phyloP scores from a whole-genome alignment of 2,329 filamentous ascomycete genomes.

The Botryotinia narcissicola region DNA sequence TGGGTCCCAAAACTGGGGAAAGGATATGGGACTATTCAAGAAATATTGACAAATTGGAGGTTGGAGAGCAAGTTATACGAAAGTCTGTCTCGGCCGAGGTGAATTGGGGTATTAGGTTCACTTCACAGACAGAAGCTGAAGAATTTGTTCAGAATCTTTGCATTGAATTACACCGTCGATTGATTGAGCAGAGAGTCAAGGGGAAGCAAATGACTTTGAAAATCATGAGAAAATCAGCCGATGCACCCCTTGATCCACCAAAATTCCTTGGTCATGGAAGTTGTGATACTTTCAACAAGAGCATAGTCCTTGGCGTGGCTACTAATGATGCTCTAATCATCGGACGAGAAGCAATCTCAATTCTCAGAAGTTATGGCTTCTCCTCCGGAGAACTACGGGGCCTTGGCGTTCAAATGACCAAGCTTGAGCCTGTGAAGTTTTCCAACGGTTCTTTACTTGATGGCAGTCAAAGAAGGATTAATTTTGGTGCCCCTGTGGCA shows the following conservation, averaged over 20 bases:
- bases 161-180: conserved; percentile 75
- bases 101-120: conserved; percentile 96
- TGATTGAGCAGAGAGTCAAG: conserved; percentile 80
- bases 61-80: conserved; percentile 78
- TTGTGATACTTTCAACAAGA: conserved; percentile 94
- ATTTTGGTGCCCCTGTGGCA: conserved; percentile 59
- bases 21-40: conserved; percentile 88
- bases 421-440: conserved; percentile 74
- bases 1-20: conserved; percentile 91
- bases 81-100: conserved; percentile 98
- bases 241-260: conserved; percentile 85
- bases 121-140: conserved; percentile 87
- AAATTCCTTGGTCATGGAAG: conserved; percentile 95
- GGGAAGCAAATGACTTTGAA: conserved; percentile 90
- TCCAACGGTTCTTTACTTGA: conserved; percentile 52
- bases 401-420: conserved; percentile 89
- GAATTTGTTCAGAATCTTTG: conserved; percentile 85
- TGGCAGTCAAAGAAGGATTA: conserved; percentile 75
- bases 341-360: conserved; percentile 78
- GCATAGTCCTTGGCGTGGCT: conserved; percentile 74
- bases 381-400: conserved; percentile 91
- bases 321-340: conserved; percentile 72
- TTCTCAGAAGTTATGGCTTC: conserved; percentile 78
- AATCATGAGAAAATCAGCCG: conserved; percentile 81
- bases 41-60: conserved; percentile 81